Evolutionary conservation across 1,284 basidiomycete species (phyloP), one percentile per base, ranked within the genome.

Genomic region (Austroboletus niveus): DNA sequence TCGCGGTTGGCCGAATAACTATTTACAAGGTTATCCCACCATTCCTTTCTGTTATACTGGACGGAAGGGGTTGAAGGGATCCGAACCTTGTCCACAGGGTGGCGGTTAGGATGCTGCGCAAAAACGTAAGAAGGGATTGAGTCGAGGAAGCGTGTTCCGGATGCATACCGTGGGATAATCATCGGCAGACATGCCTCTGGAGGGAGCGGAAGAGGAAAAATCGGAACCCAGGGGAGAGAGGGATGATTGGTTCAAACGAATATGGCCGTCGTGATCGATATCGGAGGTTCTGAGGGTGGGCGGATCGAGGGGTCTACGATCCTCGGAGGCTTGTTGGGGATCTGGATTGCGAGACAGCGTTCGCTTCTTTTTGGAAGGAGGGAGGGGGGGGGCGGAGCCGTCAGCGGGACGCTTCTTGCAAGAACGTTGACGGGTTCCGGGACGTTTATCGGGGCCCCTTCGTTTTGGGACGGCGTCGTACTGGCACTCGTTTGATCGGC

Each of bases 391-490:
- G 50, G 65, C 72, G 54, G 80, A 74, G 40, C 78, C 79, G 57
- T 85, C 84, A 29, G 78, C 66, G 49, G 80, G 78, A 51, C 85
- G 76, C 74, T 86, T 88, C 80, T 89, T 89, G 78, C 84, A 88
- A 52, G 84, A 85, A 59, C 87, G 78, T 69, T 88, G 86, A 55
- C 88, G 79, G 57, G 86, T 89, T 27, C 87, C 88, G 54, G 89
- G 89, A 61, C 79, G 79, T 71, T 89, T 90, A 76, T 91, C 88
- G 56, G 88, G 88, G 6, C 89, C 89, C 51, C 88, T 80, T 52
- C 88, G 81, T 70, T 87, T 88, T 59, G 89, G 89, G 40, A 79
- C 84, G 32, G 80, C 74, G 66, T 91, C 88, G 68, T 90, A 91
- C 68, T 84, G 79, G 70, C 87, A 89, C 51, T 78, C 75, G 68